Evolutionary conservation across 257 asterid genomes (phyloP).

Genomic region (Ilex asprella): DNA sequence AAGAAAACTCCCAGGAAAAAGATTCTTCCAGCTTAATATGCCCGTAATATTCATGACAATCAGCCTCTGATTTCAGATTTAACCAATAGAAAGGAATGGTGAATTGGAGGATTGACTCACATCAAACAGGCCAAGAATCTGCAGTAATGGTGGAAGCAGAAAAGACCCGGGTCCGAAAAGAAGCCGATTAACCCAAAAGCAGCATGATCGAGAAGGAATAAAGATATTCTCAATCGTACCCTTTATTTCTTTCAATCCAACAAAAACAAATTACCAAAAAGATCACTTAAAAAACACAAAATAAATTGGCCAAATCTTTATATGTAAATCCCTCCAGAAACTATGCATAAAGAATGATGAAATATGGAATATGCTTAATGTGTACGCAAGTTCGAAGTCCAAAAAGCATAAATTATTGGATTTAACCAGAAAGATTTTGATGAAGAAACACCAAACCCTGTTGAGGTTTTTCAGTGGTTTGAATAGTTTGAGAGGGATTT

Average conservation of each 20-base stretch:
- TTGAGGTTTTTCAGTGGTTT: conserved; percentile 4
- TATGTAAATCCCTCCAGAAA: conserved; percentile 9
- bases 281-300: background rate
- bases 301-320: background rate
- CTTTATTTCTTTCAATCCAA: background rate
- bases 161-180: conserved; percentile 35
- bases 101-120: conserved; percentile 31
- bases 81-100: conserved; percentile 3
- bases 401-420: background rate
- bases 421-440: conserved; percentile 45
- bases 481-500: background rate
- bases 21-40: conserved; percentile 5
- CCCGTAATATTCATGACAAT: conserved; percentile 2
- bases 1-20: conserved; percentile 2
- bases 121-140: conserved; percentile 33
- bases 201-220: background rate
- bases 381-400: conserved; percentile 28
- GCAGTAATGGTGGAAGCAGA: conserved; percentile 23
- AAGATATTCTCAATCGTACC: conserved; percentile 4
- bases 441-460: conserved; percentile 42
- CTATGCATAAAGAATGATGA: conserved; percentile 10
- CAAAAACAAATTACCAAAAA: background rate
- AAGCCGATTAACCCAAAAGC: conserved; percentile 18
- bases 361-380: conserved; percentile 10
- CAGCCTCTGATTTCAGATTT: conserved; percentile 1